Evolutionary conservation across 768 basidiomycete genomes (phyloP), one percentile per base, ranked within the genome.

Genomic region (Rhizopogon roseolus): DNA sequence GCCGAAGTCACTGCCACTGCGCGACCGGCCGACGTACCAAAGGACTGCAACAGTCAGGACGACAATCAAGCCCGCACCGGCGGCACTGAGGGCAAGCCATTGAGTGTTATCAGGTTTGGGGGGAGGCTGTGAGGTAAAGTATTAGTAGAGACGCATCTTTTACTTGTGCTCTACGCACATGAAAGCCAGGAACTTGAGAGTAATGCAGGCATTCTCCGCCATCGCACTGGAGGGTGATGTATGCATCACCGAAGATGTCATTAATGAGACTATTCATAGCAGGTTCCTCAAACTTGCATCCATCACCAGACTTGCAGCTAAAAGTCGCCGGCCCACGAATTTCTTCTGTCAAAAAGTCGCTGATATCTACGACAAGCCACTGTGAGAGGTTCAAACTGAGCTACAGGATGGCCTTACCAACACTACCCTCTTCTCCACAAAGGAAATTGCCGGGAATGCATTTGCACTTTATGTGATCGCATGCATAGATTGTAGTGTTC

Each of bases 231-330:
- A 98, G 77, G 2, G 92, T 88, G 64, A 99, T 99, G 64, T 85
- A 90, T 1, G 75, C 77, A 66, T 99, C 97, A 1, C 91, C 97
- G 59, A 99, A 98, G 60, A 99, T 86, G 57, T 88, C 85, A 64
- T 88, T 83, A 70, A 99, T 98, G 50, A 99, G 80, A 32, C 86
- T 78, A 63, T 99, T 97, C 97, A 99, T 98, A 0, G 90, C 93
- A 0, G 93, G 91, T 62, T 99, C 97, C 66, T 95, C 88, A 62
- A 99, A 99, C 56, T 77, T 81, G 71, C 95, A 98, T 7, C 85
- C 90, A 44, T 77, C 68, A 14, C 84, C 87, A 1, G 78, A 67
- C 53, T 65, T 76, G 73, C 96, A 96, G 57, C 79, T 85, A 69
- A 99, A 98, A 9, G 75, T 73, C 0, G 90, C 97, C 0, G 97